These are phyloP conservation scores for Kregervanrija delftensis DNA, from an alignment of 805 yeast genomes.

Conservation along the genomic window DNA sequence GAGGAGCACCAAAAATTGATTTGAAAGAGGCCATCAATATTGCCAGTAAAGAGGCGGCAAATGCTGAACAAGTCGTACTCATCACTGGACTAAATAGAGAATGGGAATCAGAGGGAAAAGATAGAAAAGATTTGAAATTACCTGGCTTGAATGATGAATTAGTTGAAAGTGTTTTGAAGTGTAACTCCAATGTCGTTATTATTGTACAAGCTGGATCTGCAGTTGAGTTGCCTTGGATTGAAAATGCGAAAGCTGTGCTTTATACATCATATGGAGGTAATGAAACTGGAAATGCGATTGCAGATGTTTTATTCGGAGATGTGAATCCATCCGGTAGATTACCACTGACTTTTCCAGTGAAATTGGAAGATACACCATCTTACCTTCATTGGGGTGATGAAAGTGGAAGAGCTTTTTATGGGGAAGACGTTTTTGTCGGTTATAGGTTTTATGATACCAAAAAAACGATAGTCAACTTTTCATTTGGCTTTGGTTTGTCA, in stretches of 20 bases:
- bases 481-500: slow-evolving; percentile 60
- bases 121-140: slow-evolving; percentile 42
- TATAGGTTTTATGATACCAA: slow-evolving; percentile 53
- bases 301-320: slow-evolving; percentile 55
- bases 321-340: slow-evolving; percentile 55
- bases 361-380: slow-evolving; percentile 49
- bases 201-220: slow-evolving; percentile 60
- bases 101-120: slow-evolving; percentile 58
- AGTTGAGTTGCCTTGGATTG: slow-evolving; percentile 49
- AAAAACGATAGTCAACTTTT: slow-evolving; percentile 42
- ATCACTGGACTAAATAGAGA: slow-evolving; percentile 46
- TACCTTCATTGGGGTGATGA: slow-evolving; percentile 44
- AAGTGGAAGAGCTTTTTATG: slow-evolving; percentile 49
- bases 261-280: slow-evolving; percentile 56
- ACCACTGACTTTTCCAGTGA: slow-evolving; percentile 47
- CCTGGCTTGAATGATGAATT: slow-evolving; percentile 44
- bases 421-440: slow-evolving; percentile 63
- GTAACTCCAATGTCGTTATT: slow-evolving; percentile 43
- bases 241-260: slow-evolving; percentile 34
- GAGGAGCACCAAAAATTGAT: no score
- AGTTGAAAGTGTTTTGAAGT: slow-evolving; percentile 36
- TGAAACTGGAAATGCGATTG: slow-evolving; percentile 52
- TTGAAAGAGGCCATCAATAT: slow-evolving; percentile 22
- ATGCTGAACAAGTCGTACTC: slow-evolving; percentile 46
- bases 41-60: slow-evolving; percentile 44